These are phyloP conservation scores for Fusarium tupiense DNA, from an alignment of 2,329 filamentous ascomycete species.

Conservation along the genomic window DNA sequence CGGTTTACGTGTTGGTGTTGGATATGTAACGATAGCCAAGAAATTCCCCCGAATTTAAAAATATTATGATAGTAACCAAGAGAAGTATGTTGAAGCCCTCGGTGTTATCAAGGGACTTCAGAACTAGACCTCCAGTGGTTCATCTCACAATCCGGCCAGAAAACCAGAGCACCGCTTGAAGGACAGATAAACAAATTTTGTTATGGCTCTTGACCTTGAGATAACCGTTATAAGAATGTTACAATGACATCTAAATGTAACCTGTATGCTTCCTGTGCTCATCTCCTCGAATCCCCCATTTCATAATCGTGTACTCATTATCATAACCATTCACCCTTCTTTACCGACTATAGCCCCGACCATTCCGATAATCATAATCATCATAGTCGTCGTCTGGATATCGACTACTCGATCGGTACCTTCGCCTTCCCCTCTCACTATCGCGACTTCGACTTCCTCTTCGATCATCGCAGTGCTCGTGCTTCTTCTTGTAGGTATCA, in stretches of 20 bases:
- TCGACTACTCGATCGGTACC: slow-evolving; percentile 17
- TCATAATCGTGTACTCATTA: slow-evolving; percentile 1
- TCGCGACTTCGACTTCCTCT: slow-evolving; percentile 7
- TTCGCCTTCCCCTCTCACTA: slow-evolving; percentile 23
- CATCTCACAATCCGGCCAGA: too few relatives aligned
- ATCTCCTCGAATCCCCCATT: background rate
- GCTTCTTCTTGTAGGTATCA: slow-evolving; percentile 22
- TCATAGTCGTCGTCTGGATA: slow-evolving; percentile 10
- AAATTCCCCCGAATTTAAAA: background rate
- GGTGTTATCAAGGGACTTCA: too few relatives aligned
- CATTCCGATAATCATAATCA: slow-evolving; percentile 16
- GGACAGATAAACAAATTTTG: background rate
- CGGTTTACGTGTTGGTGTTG: background rate
- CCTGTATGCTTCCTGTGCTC: background rate
- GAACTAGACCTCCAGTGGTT: background rate
- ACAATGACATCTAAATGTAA: background rate
- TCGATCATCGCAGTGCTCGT: background rate
- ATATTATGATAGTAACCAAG: too few relatives aligned
- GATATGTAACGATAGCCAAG: background rate
- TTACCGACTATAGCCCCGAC: slow-evolving; percentile 24
- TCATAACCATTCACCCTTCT: background rate
- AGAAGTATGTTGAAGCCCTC: background rate
- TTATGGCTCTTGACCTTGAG: background rate
- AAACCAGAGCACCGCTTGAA: background rate
- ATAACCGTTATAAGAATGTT: background rate